These are phyloP conservation scores for Trametes cingulata DNA, from an alignment of 768 basidiomycete species.

Conservation along the genomic window DNA sequence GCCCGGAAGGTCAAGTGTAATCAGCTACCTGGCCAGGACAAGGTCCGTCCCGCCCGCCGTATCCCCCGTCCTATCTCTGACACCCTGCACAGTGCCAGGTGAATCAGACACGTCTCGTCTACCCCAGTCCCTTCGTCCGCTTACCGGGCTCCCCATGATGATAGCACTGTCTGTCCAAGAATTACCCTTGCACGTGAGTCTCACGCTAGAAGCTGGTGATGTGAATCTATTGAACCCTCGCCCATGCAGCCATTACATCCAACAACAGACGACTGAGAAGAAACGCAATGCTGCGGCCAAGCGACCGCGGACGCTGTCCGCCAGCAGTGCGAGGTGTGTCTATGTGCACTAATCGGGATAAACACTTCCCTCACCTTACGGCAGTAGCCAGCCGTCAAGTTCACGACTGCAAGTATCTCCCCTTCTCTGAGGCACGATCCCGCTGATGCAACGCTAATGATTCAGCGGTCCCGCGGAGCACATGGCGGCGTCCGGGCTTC, in stretches of 20 bases:
- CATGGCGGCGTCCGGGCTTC: conserved; percentile 12
- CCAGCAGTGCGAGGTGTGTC: conserved; percentile 26
- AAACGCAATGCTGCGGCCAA: conserved; percentile 63
- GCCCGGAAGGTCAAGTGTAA: conserved; percentile 89
- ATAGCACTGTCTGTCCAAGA: conserved; percentile 85
- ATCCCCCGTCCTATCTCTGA: conserved; percentile 24
- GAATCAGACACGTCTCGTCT: conserved; percentile 17
- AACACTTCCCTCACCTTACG: conserved; percentile 14
- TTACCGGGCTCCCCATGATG: conserved; percentile 9
- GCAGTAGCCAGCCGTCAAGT: conserved; percentile 17
- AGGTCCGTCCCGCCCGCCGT: conserved; percentile 49
- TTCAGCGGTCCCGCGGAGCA: conserved; percentile 23
- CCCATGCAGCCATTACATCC: conserved; percentile 65
- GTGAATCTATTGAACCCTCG: conserved; percentile 25
- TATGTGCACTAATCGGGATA: neutral
- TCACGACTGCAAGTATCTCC: conserved; percentile 16
- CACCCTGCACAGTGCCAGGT: conserved; percentile 61
- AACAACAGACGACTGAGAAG: conserved; percentile 84
- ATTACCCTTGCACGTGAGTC: conserved; percentile 89
- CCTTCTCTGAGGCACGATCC: neutral
- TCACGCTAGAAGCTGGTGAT: conserved; percentile 21
- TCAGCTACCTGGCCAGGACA: conserved; percentile 77
- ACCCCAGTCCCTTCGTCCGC: neutral
- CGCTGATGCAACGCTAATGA: conserved; percentile 15
- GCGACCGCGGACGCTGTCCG: conserved; percentile 64